Base-by-base conservation (phyloP, 2,329 filamentous ascomycete species). In the Scopulariopsis brevicaulis region DNA sequence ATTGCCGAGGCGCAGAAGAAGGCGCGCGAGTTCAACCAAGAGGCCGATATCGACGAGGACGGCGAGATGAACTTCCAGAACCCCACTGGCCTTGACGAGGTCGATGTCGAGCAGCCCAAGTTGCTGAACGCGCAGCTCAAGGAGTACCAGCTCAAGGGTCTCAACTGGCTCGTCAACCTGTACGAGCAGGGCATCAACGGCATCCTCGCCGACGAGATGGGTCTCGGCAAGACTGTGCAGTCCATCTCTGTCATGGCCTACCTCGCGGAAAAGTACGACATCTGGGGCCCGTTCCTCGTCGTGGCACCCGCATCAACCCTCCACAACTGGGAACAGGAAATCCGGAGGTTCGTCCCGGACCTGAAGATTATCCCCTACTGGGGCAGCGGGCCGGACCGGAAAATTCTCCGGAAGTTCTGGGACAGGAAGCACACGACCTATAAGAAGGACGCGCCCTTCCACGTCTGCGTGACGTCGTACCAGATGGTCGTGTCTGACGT, bases 41-140 rank as follows among this genome's bases (percentile, higher is more conserved):
- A 83, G 56, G 82, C 85, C 67, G 83, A 83, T 59, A 84, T 88
- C 71, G 88, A 94, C 63, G 91, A 96, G 60, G 92, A 96, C 66
- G 93, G 92, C 65, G 94, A 99, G 74, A 90, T 99, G 88, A 99
- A 99, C 75, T 99, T 99, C 78, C 94, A 99, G 74, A 97, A 99
- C 69, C 94, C 94, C 0, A 94, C 92, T 4, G 94, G 93, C 67
- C 80, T 99, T 65, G 93, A 93, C 65, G 92, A 94, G 65, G 90
- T 96, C 64, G 89, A 96, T 67, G 90, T 99, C 59, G 86, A 92
- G 62, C 94, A 99, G 70, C 94, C 94, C 10, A 95, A 91, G 73
- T 84, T 97, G 74, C 83, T 99, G 67, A 92, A 89, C 62, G 90
- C 92, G 56, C 90, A 96, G 69, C 84, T 99, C 67, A 99, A 99